Base-by-base conservation (phyloP, 2,329 filamentous ascomycete species). In the Epichloe uncinata region DNA sequence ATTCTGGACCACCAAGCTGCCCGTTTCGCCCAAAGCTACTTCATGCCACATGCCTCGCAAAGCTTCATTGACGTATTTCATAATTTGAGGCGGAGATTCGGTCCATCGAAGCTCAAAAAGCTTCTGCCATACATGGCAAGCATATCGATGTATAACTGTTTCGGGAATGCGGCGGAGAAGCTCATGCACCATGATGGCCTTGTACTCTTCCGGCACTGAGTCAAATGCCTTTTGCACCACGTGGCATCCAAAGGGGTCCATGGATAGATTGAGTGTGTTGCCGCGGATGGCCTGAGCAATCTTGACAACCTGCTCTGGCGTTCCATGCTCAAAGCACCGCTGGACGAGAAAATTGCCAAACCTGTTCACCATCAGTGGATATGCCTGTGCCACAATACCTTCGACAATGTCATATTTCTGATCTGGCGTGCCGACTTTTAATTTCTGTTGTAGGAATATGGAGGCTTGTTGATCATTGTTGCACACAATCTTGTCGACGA, bases 41-140 rank as follows among this genome's bases (percentile, higher is more conserved):
- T 98, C 91, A 62, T 97, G 90, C 93, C 93, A 98, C 89, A 97
- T 97, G 52, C 91, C 91, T 52, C 81, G 79, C 49, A 98, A 78
- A 53, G 93, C 86, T 59, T 97, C 89, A 61, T 98, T 98, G 69
- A 98, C 94, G 61, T 87, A 95, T 61, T 86, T 87, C 93, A 98
- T 98, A 69, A 98, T 95, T 67, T 96, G 90, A 22, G 93, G 93
- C 41, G 93, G 93, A 38, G 89, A 87, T 60, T 90, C 85, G 55
- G 83, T 88, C 93, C 93, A 98, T 61, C 93, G 85, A 58, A 98
- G 79, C 68, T 98, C 93, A 65, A 98, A 98, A 30, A 98, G 79
- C 73, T 98, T 98, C 73, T 98, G 93, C 93, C 93, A 98, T 55
- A 98, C 93, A 66, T 98, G 93, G 62, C 93, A 98, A 52, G 93